Conservation (phyloP, 352 stramenopile species). For the Pythium myriotylum region DNA sequence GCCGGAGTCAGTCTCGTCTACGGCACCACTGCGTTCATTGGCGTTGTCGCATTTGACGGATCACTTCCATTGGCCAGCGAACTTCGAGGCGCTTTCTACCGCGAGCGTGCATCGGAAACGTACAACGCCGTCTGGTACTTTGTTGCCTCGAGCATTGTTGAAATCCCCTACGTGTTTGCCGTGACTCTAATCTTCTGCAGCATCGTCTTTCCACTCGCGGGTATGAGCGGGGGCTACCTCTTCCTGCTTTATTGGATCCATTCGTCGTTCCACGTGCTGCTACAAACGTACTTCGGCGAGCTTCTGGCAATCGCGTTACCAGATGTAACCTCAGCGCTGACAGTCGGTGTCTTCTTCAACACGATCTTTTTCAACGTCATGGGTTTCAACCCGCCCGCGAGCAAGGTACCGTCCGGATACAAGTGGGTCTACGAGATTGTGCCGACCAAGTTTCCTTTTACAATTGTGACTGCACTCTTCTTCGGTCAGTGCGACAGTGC, state of each 20-base stretch:
- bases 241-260: slow-evolving; percentile 32
- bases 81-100: slow-evolving; percentile 91
- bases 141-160: too few relatives aligned
- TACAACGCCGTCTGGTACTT: too few relatives aligned
- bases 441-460: too few relatives aligned
- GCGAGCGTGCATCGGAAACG: slow-evolving; percentile 89
- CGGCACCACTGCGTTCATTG: slow-evolving; percentile 64
- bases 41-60: slow-evolving; percentile 60
- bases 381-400: slow-evolving; percentile 35
- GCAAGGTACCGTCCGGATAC: slow-evolving; percentile 25
- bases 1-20: slow-evolving; percentile 68
- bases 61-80: slow-evolving; percentile 62
- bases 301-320: slow-evolving; percentile 26
- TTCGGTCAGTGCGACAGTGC: too few relatives aligned
- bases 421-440: slow-evolving; percentile 42
- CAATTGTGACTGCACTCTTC: too few relatives aligned
- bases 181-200: slow-evolving; percentile 20
- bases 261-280: slow-evolving; percentile 23
- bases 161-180: slow-evolving; percentile 66
- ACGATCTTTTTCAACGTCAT: slow-evolving; percentile 57
- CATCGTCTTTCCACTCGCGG: slow-evolving; percentile 36
- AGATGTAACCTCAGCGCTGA: slow-evolving; percentile 22
- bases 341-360: slow-evolving; percentile 42
- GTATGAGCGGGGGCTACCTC: slow-evolving; percentile 23
- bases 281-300: slow-evolving; percentile 36